A percentile compares a stretch with the other conserved stretches of the same genome.
Evolutionary conservation across 2,329 filamentous ascomycete genomes (phyloP).

Genomic region (Penicillium brevicompactum): DNA sequence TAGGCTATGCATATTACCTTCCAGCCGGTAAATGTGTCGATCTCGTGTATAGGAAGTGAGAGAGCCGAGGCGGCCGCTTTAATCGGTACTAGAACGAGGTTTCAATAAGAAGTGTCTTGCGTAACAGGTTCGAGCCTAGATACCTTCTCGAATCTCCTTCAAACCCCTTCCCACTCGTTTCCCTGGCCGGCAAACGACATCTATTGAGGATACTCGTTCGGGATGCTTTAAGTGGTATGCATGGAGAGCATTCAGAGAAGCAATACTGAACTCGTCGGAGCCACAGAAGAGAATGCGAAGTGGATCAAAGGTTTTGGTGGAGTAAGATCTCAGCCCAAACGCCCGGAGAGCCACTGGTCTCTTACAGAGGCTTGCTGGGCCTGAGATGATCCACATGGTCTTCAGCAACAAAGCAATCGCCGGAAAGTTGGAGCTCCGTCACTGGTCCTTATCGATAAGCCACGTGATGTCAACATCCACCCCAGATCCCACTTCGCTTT

Average conservation of each 20-base stretch:
- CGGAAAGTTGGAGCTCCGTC: constrained; percentile 6
- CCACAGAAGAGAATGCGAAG: constrained; percentile 91
- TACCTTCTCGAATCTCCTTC: constrained; percentile 69
- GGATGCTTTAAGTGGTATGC: constrained; percentile 57
- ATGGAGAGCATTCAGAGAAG: constrained; percentile 70
- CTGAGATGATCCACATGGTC: constrained; percentile 30
- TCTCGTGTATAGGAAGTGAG: constrained; percentile 68
- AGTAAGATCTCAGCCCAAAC: constrained; percentile 24
- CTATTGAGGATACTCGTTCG: constrained; percentile 69
- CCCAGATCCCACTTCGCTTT: constrained; percentile 20
- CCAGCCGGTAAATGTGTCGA: constrained; percentile 84
- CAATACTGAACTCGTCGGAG: constrained; percentile 85
- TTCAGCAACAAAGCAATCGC: background rate
- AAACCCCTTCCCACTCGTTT: constrained; percentile 77
- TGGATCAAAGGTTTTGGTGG: constrained; percentile 51
- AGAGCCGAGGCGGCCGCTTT: constrained; percentile 65
- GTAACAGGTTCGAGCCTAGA: constrained; percentile 14
- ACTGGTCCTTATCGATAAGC: constrained; percentile 27
- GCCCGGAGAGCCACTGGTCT: constrained; percentile 9
- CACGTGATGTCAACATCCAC: constrained; percentile 40
- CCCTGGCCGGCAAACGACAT: constrained; percentile 79
- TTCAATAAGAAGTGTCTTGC: constrained; percentile 7
- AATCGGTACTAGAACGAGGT: constrained; percentile 65
- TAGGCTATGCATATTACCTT: constrained; percentile 52
- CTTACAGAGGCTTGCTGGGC: constrained; percentile 24